These are phyloP conservation scores for Phytophthora meadii DNA, from an alignment of 352 stramenopile genomes.

Conservation along the genomic window DNA sequence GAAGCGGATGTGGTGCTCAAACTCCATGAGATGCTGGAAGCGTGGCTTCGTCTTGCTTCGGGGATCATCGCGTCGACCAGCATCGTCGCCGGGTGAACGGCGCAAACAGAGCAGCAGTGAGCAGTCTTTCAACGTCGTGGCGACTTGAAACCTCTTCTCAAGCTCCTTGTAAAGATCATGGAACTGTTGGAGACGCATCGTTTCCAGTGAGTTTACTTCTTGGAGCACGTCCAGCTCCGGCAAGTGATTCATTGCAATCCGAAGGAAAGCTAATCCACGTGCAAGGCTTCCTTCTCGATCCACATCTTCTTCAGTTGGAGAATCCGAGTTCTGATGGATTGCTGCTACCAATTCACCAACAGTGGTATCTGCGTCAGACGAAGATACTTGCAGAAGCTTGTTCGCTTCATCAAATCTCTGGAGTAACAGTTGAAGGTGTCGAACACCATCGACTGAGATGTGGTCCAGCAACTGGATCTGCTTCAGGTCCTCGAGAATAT, in stretches of 20 bases:
- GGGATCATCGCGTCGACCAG: constrained; percentile 10
- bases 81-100: constrained; percentile 44
- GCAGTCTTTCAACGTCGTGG: constrained; percentile 87
- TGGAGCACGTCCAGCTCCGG: constrained; percentile 45
- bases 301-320: constrained; percentile 44
- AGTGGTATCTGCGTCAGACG: constrained; percentile 15
- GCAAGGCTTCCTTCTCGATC: constrained; percentile 55
- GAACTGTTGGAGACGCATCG: constrained; percentile 50
- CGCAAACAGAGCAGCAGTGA: constrained; percentile 80
- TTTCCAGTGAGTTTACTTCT: constrained; percentile 42
- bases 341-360: constrained; percentile 43
- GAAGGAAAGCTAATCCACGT: constrained; percentile 58
- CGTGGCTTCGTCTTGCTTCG: constrained; percentile 30
- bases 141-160: constrained; percentile 80
- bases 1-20: constrained; percentile 69
- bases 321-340: constrained; percentile 21
- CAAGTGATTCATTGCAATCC: constrained; percentile 52
- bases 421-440: constrained; percentile 68
- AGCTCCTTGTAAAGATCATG: constrained; percentile 64
- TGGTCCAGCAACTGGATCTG: constrained; percentile 85
- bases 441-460: constrained; percentile 81
- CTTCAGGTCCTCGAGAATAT: constrained; percentile 84
- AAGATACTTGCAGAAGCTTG: constrained; percentile 4
- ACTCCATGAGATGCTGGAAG: constrained; percentile 76
- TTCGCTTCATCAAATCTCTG: constrained; percentile 43